phyloP scores from a whole-genome alignment of 441 rosid genomes.

The Raphanus hybrid region DNA sequence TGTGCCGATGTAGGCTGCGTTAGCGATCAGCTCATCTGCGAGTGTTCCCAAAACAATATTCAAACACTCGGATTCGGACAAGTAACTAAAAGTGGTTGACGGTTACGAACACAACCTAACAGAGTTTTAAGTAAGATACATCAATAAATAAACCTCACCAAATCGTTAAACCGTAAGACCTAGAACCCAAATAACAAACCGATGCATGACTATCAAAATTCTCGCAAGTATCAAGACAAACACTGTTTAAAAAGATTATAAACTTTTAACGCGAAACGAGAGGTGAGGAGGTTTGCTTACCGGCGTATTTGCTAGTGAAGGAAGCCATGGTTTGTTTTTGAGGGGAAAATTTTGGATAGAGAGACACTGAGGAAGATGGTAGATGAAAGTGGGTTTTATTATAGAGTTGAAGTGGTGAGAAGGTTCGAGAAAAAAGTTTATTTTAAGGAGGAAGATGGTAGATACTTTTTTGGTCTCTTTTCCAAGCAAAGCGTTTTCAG shows the following conservation, averaged over 20 bases:
- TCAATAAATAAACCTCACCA: background rate
- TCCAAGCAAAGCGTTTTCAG: constrained; percentile 9
- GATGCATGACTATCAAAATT: background rate
- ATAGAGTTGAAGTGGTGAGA: background rate
- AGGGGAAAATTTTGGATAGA: background rate
- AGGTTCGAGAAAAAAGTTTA: constrained; percentile 16
- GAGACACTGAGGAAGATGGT: background rate
- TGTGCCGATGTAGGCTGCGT: too few species aligned
- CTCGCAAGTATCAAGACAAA: too few species aligned
- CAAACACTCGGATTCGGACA: too few species aligned
- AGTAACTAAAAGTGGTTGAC: too few species aligned
- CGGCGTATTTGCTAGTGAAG: constrained; percentile 40
- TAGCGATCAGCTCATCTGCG: too few species aligned
- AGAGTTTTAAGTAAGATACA: too few species aligned
- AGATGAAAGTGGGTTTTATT: background rate
- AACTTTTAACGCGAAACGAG: background rate
- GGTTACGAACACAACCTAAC: background rate
- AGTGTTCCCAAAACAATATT: too few species aligned
- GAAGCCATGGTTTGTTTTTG: constrained; percentile 21
- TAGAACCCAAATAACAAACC: too few species aligned
- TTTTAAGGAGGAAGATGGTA: background rate
- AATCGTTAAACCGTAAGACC: background rate
- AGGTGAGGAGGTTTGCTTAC: constrained; percentile 31
- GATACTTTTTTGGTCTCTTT: constrained; percentile 16
- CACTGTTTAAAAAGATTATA: background rate